Evolutionary conservation across 257 asterid species (phyloP), one percentile per base, ranked within the genome.

Genomic region (Marsdenia floribunda): DNA sequence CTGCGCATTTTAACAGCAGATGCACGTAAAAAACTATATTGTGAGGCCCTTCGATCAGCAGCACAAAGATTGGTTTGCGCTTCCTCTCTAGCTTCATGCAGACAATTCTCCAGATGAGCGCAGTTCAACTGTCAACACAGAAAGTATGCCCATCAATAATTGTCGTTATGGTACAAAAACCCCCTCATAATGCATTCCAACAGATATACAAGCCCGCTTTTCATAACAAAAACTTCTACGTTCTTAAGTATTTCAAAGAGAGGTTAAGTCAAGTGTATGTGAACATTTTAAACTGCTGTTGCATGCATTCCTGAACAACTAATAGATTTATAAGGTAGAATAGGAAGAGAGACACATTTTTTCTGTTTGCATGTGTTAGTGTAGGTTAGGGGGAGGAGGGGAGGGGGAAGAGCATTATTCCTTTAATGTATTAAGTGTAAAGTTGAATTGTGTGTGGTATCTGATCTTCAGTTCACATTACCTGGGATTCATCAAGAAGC

Each of bases 401-500:
- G 11, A 16, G 65, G 37, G 65, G 16, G 65, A 16, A 13, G 21
- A 44, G 61, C 42, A 69, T 26, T 40, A 35, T 26, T 59, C 60
- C 29, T 37, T 6, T 26, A 5, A 33, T 13, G n/a, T 13, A 35
- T n/a, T 55, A 10, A 52, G 18, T 37, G 47, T 54, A n/a, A 33
- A 35, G 26, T 10, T 58, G 54, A 73, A 44, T 13, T 19, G 3
- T 19, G 15, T 10, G 44, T 64, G 63, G 14, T 14, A 61, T 61
- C 64, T 11, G 19, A 37, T 57, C 3, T 58, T 4, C 70, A 77
- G 55, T 69, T 18, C 38, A 83, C 46, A 74, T 70, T 90, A 95
- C 99, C 99, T 92, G 99, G 79, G 99, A 92, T 87, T 95, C 98
- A 71, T 90, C 96, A 49, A 92, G 96, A 74, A 95, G 91, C 86